These are phyloP conservation scores for Aspergillus sp. DNA, from an alignment of 2,329 filamentous ascomycete genomes.

Conservation along the genomic window DNA sequence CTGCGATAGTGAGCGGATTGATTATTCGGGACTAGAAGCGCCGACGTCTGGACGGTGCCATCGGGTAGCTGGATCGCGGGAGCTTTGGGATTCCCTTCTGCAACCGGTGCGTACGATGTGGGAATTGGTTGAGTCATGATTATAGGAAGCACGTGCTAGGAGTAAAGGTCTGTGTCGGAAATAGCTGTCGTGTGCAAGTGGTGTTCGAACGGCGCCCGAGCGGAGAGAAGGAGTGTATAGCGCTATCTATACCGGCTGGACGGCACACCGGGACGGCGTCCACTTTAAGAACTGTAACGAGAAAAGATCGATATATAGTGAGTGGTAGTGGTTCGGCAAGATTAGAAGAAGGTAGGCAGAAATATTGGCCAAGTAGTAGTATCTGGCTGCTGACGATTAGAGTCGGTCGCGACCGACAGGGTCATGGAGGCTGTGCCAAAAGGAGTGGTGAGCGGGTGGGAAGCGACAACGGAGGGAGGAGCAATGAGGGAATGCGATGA, in stretches of 20 bases:
- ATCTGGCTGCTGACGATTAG: constrained; percentile 8
- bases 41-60: constrained; percentile 23
- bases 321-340: constrained; percentile 10
- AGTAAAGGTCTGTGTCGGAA: neutral
- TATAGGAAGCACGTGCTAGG: neutral
- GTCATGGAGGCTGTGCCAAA: constrained; percentile 16
- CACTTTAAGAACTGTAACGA: neutral
- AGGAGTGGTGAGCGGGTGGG: constrained; percentile 8
- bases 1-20: constrained; percentile 33
- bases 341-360: constrained; percentile 17
- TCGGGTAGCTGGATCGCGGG: constrained; percentile 33
- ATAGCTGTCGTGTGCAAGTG: neutral
- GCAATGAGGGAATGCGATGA: constrained; percentile 6
- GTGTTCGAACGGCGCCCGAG: neutral
- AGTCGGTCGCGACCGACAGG: neutral
- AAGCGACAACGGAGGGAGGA: neutral
- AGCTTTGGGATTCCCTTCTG: constrained; percentile 28
- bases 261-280: neutral
- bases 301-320: constrained; percentile 21
- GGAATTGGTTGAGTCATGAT: constrained; percentile 29
- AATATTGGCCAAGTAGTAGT: constrained; percentile 9
- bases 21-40: constrained; percentile 26
- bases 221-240: neutral
- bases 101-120: constrained; percentile 22
- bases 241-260: constrained; percentile 4